These are phyloP conservation scores for Croton laevigatus DNA, from an alignment of 441 rosid genomes.

Conservation along the genomic window DNA sequence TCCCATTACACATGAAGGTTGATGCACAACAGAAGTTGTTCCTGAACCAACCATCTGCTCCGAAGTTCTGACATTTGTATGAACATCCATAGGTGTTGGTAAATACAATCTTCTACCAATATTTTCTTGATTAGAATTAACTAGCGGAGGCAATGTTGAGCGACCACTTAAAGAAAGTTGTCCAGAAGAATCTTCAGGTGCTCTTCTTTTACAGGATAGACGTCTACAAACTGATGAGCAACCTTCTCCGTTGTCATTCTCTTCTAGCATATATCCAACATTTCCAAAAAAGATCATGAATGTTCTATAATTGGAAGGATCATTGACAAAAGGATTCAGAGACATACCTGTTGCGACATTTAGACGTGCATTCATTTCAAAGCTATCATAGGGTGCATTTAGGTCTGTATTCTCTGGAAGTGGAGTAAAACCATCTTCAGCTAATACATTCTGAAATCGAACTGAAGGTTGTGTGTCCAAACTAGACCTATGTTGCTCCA, in stretches of 20 bases:
- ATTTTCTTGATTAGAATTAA: conserved; percentile 2
- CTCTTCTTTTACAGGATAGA: conserved; percentile 32
- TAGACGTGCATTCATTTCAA: background rate
- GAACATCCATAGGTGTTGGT: background rate
- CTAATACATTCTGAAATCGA: conserved; percentile 7
- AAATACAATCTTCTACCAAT: conserved; percentile 8
- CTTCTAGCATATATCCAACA: conserved; percentile 26
- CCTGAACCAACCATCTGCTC: background rate
- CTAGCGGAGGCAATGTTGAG: conserved; percentile 21
- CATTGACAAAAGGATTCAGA: background rate
- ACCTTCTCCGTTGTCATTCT: conserved; percentile 15
- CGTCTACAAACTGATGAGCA: conserved; percentile 11
- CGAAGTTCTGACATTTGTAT: background rate
- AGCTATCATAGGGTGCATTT: conserved; percentile 17
- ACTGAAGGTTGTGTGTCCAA: background rate
- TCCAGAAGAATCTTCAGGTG: conserved; percentile 20
- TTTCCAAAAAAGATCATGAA: conserved; percentile 28
- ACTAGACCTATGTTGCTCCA: background rate
- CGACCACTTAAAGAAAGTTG: conserved; percentile 8
- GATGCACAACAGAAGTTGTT: conserved; percentile 1
- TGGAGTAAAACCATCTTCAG: conserved; percentile 4
- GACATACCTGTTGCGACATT: conserved; percentile 1
- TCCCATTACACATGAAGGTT: background rate
- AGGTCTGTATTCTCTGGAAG: conserved; percentile 20
- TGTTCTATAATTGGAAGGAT: conserved; percentile 15